Conservation (phyloP, 1,139 yeast genomes). For the Sugiyamaella pinicola region DNA sequence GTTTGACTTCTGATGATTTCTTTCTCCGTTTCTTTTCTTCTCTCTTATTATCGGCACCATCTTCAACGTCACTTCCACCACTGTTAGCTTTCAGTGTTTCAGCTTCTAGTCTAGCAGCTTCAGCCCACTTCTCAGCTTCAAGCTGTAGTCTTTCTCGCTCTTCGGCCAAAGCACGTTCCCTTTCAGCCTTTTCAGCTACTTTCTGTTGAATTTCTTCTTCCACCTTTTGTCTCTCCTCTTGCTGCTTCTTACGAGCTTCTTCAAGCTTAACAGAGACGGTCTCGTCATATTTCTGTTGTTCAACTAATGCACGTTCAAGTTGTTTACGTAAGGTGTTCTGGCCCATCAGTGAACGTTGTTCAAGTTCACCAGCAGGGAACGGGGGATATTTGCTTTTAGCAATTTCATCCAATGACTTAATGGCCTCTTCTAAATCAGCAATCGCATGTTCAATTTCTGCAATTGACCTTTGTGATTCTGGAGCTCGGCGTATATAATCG, state of each 20-base stretch:
- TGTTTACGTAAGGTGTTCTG: constrained; percentile 71
- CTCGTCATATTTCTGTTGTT: constrained; percentile 69
- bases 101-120: constrained; percentile 40
- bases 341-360: constrained; percentile 84
- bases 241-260: constrained; percentile 70
- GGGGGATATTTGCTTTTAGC: constrained; percentile 66
- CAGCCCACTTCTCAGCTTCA: constrained; percentile 83
- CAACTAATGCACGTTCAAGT: constrained; percentile 67
- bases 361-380: constrained; percentile 74
- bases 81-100: constrained; percentile 30
- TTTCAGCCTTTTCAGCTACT: constrained; percentile 55
- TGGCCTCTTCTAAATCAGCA: constrained; percentile 63
- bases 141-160: constrained; percentile 81
- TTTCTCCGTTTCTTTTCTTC: constrained; percentile 26
- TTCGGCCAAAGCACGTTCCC: constrained; percentile 73
- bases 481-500: constrained; percentile 69
- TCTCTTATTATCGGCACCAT: constrained; percentile 1
- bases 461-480: constrained; percentile 60
- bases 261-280: constrained; percentile 62
- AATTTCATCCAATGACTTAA: constrained; percentile 60
- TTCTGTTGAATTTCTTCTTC: constrained; percentile 41
- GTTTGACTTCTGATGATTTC: constrained; percentile 20
- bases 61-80: constrained; percentile 13
- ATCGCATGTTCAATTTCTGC: constrained; percentile 63
- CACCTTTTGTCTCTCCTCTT: constrained; percentile 54